These are phyloP conservation scores for Bipolaris victoriae DNA, from an alignment of 2,329 filamentous ascomycete species.

Conservation along the genomic window DNA sequence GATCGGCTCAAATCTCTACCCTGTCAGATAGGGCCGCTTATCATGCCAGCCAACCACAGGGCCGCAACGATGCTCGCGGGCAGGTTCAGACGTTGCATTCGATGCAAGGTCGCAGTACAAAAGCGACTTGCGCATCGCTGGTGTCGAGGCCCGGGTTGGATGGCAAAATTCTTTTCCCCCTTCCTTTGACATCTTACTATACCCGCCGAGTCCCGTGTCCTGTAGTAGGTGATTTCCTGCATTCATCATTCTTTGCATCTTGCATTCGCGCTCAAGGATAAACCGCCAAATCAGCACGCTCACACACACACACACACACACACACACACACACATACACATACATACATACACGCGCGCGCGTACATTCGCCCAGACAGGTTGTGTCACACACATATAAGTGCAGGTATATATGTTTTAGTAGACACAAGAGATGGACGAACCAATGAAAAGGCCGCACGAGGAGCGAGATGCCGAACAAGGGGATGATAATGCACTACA, in stretches of 20 bases:
- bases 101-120: background rate
- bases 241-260: background rate
- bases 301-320: background rate
- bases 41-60: conserved; percentile 9
- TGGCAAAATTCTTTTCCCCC: too few species aligned
- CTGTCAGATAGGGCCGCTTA: conserved; percentile 2
- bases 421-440: background rate
- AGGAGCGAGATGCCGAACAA: conserved; percentile 13
- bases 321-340: background rate
- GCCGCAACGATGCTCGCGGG: background rate
- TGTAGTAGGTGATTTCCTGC: background rate
- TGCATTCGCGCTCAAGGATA: background rate
- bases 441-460: background rate
- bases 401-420: too few species aligned
- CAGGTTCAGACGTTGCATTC: conserved; percentile 9
- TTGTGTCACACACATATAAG: too few species aligned
- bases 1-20: conserved; percentile 1
- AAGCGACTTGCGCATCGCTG: background rate
- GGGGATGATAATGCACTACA: background rate
- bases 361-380: too few species aligned
- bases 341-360: too few species aligned
- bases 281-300: background rate
- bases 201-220: too few species aligned
- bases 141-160: background rate
- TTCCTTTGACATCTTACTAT: too few species aligned